These are phyloP conservation scores for Penicillium atrosanguineum DNA, from an alignment of 495 filamentous ascomycete genomes.

Conservation along the genomic window DNA sequence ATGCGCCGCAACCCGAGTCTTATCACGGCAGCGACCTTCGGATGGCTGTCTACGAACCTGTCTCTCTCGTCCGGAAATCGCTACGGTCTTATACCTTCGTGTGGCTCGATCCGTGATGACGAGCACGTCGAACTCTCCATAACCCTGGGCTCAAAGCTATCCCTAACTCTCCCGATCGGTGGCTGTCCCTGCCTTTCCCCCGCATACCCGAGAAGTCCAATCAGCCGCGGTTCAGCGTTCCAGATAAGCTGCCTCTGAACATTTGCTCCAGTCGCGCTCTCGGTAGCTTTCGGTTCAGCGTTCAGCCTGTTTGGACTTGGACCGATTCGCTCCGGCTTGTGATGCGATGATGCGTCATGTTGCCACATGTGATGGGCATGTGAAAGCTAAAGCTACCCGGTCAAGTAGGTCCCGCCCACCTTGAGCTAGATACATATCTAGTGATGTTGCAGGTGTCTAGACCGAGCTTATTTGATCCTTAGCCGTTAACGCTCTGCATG, in stretches of 20 bases:
- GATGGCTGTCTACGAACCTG: not conserved
- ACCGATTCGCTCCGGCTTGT: slow-evolving; percentile 14
- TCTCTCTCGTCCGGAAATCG: slow-evolving; percentile 9
- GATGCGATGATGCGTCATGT: slow-evolving; percentile 7
- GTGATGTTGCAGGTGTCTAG: not conserved
- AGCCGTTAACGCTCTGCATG: too few species aligned
- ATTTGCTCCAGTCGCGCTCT: not conserved
- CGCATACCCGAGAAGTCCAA: slow-evolving; percentile 10
- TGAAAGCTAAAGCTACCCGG: too few species aligned
- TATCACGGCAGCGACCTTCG: slow-evolving; percentile 7
- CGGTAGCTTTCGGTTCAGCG: slow-evolving; percentile 1
- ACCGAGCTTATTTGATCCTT: not conserved
- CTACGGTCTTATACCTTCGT: slow-evolving; percentile 1
- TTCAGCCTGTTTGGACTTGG: too few species aligned
- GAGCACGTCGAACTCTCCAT: slow-evolving; percentile 5
- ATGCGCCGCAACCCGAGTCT: slow-evolving; percentile 26
- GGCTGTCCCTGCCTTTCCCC: slow-evolving; percentile 2
- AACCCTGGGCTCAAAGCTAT: not conserved
- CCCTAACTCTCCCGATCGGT: slow-evolving; percentile 20
- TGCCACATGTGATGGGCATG: not conserved
- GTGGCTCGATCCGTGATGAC: slow-evolving; percentile 1
- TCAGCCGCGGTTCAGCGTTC: slow-evolving; percentile 12
- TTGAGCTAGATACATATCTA: not conserved
- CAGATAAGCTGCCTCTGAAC: not conserved
- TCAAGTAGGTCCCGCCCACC: not conserved